Evolutionary conservation across 2,329 filamentous ascomycete species (phyloP), one percentile per base, ranked within the genome.

Genomic region (Penicillium griseofulvum): DNA sequence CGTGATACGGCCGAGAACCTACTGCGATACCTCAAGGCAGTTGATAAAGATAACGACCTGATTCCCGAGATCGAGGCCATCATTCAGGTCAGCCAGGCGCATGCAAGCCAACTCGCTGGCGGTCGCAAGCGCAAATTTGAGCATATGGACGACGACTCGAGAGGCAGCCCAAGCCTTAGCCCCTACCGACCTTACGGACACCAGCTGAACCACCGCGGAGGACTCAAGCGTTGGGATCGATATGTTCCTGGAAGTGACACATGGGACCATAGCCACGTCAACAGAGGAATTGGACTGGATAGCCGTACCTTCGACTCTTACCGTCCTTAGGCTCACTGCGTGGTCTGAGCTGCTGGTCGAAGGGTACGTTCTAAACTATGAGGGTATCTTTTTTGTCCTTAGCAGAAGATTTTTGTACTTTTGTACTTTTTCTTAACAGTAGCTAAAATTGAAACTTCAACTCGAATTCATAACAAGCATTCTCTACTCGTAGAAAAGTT

Each of bases 1-100:
- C 72, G 75, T 4, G 75, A 78, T 59, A 77, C 73, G 1, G 74
- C 75, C 6, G 75, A 78, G 54, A 77, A 77, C 50, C 64, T 69
- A 1, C 63, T 76, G 16, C 62, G 65, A 14, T 74, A 73, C 44
- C 61, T 78, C 9, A 55, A 61, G 26, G 50, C 64, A 10, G 61
- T 65, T 22, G 62, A 59, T 10, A 49, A 56, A 4, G 58, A 69
- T 11, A 65, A 74, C 48, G 50, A 52, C 14, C 57, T 73, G 52
- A 51, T 74, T 12, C 55, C 67, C 0, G 72, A 76, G 39, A 59
- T 78, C 12, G 58, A 71, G 26, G 53, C 63, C 5, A 68, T 68
- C 5, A 73, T 73, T 31, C 57, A 61, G 14, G 63, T 68, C 33
- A 73, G 74, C 12, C 67, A 70, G 34, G 64, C 67, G 29, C 74